Percentiles rank a stretch among this genome's conserved stretches.
Evolutionary conservation across 495 filamentous ascomycete species (phyloP).

Genomic region (Trypethelium eluteriae): DNA sequence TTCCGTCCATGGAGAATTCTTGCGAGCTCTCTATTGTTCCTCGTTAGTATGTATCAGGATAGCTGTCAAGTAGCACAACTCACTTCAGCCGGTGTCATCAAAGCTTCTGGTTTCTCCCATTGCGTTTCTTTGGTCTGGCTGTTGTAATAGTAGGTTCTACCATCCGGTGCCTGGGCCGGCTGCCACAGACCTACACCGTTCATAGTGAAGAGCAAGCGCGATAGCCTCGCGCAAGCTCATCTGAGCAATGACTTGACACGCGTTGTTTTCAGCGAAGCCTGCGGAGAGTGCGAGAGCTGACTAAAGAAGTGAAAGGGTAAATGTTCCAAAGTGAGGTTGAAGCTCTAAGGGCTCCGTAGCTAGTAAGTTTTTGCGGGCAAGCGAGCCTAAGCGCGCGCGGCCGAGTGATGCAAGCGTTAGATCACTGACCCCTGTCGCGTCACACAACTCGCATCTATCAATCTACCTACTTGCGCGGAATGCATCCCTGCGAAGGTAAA

Average conservation of each 20-base stretch:
- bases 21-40: background rate
- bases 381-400: background rate
- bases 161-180: conserved; percentile 75
- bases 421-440: too few relatives aligned
- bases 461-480: too few relatives aligned
- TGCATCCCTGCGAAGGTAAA: too few relatives aligned
- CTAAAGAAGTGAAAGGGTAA: background rate
- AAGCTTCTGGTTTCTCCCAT: conserved; percentile 86
- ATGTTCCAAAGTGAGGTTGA: background rate
- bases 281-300: background rate
- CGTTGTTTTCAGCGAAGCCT: conserved; percentile 22
- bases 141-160: conserved; percentile 92
- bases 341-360: too few relatives aligned
- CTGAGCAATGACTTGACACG: background rate
- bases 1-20: conserved; percentile 69
- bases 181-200: conserved; percentile 66
- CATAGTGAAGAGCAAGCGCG: conserved; percentile 43
- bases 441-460: too few relatives aligned
- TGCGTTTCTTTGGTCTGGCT: conserved; percentile 75
- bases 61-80: conserved; percentile 26
- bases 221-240: conserved; percentile 1
- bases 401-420: background rate
- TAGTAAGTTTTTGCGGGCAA: background rate
- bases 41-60: background rate
- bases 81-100: conserved; percentile 86